phyloP scores from a whole-genome alignment of 2,329 filamentous ascomycete genomes.

The Curvularia verruculosa region DNA sequence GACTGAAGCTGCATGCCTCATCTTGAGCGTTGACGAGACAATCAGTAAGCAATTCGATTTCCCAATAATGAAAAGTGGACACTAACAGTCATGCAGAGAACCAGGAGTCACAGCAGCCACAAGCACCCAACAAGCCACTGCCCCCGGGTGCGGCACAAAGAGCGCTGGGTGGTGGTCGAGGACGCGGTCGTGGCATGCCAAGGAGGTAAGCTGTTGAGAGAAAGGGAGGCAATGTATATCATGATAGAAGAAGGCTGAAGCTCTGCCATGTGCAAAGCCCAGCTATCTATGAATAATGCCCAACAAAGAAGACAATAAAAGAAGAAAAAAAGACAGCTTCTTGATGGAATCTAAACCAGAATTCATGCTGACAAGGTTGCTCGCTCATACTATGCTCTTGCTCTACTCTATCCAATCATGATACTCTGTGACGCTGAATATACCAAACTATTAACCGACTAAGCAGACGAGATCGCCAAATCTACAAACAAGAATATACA shows the following conservation, averaged over 20 bases:
- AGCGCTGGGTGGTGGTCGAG: constrained; percentile 80
- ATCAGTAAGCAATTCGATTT: constrained; percentile 67
- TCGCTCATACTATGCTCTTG: neutral
- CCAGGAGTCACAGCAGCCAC: constrained; percentile 85
- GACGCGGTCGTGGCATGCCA: constrained; percentile 74
- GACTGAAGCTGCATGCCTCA: constrained; percentile 92
- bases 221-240: constrained; percentile 26
- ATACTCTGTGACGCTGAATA: neutral
- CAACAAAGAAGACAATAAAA: constrained; percentile 25
- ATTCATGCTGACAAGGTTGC: neutral
- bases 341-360: constrained; percentile 6
- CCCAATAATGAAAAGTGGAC: neutral
- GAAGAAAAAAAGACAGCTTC: neutral
- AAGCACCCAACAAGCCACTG: constrained; percentile 74
- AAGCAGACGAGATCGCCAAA: neutral
- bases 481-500: neutral
- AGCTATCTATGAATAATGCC: constrained; percentile 43
- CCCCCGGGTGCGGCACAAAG: constrained; percentile 77
- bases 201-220: constrained; percentile 62
- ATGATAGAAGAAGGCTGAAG: constrained; percentile 26
- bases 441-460: neutral
- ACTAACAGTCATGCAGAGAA: constrained; percentile 63
- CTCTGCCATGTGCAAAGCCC: constrained; percentile 22
- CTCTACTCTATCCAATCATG: neutral
- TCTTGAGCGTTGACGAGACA: constrained; percentile 95